Percentiles rank a stretch among this genome's conserved stretches.
These are phyloP conservation scores for Microdochium nivale DNA, from an alignment of 2,329 filamentous ascomycete genomes.

Conservation along the genomic window DNA sequence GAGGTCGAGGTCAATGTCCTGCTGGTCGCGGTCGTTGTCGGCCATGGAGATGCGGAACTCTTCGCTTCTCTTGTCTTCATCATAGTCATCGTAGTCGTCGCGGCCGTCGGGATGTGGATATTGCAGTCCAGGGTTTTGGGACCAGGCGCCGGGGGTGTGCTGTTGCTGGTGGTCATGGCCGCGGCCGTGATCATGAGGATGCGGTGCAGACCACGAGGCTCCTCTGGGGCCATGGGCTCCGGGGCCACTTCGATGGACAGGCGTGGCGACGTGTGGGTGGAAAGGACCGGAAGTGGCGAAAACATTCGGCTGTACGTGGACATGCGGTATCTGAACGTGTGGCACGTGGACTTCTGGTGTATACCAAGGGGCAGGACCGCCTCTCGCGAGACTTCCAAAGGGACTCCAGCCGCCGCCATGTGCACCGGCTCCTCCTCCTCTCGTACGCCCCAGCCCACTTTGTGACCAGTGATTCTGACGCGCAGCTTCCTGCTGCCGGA, in stretches of 20 bases:
- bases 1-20: slow-evolving; percentile 8
- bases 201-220: too few species aligned
- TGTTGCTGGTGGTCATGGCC: neutral
- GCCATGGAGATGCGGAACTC: neutral
- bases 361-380: neutral
- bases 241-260: too few species aligned
- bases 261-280: too few species aligned
- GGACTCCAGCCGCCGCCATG: neutral
- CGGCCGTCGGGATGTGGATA: neutral
- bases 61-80: neutral
- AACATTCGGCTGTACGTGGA: too few species aligned
- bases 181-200: neutral
- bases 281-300: too few species aligned
- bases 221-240: too few species aligned
- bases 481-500: neutral
- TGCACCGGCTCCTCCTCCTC: neutral
- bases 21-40: slow-evolving; percentile 11
- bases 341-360: too few species aligned
- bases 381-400: neutral
- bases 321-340: too few species aligned
- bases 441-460: neutral
- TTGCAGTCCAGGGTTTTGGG: neutral
- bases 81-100: neutral
- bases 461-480: neutral
- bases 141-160: neutral